phyloP scores from a whole-genome alignment of 140 eudicot genomes.

The Oenanthe javanica region DNA sequence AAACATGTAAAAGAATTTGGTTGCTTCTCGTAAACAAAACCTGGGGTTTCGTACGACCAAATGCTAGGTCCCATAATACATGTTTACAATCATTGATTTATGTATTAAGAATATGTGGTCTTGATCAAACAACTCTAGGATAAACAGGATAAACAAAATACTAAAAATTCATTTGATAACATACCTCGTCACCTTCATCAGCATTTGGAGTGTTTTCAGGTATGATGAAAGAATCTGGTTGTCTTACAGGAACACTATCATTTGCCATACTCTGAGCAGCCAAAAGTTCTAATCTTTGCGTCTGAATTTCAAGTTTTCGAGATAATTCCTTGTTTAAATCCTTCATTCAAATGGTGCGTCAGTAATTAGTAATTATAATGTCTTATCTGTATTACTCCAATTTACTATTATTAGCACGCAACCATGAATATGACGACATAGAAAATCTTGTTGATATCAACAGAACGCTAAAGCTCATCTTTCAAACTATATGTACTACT shows the following conservation, averaged over 20 bases:
- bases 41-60: no score
- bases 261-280: conserved; percentile 77
- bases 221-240: conserved; percentile 29
- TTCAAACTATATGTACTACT: neutral
- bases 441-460: neutral
- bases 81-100: neutral
- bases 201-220: conserved; percentile 62
- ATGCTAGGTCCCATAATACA: neutral
- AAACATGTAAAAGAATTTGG: neutral
- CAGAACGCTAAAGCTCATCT: neutral
- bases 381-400: neutral
- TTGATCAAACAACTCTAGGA: neutral
- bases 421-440: neutral
- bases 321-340: conserved; percentile 75
- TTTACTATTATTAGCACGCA: neutral
- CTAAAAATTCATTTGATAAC: neutral
- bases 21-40: neutral
- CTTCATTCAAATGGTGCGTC: conserved; percentile 25
- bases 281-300: conserved; percentile 91
- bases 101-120: neutral
- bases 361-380: neutral
- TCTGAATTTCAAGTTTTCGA: conserved; percentile 85
- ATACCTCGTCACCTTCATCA: conserved; percentile 98
- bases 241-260: conserved; percentile 41
- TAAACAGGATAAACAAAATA: neutral